phyloP scores from a whole-genome alignment of 768 basidiomycete genomes.

The Gloeostereum incarnatum region DNA sequence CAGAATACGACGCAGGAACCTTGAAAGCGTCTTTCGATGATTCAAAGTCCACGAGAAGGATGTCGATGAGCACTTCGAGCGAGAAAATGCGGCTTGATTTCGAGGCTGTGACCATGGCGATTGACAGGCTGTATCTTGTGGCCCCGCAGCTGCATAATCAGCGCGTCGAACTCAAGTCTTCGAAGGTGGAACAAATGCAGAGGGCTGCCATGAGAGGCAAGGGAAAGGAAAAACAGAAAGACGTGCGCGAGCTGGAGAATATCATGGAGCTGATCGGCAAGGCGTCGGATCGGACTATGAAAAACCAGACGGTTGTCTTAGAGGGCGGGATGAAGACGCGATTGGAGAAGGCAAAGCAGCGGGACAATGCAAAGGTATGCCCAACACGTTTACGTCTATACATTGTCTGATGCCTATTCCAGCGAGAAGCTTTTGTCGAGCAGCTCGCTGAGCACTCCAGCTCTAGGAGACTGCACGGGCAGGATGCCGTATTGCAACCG shows the following conservation, averaged over 20 bases:
- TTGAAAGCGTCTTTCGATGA: constrained; percentile 27
- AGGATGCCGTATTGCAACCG: constrained; percentile 59
- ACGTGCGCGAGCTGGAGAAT: constrained; percentile 52
- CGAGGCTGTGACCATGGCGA: constrained; percentile 78
- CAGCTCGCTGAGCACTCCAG: constrained; percentile 63
- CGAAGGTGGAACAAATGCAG: constrained; percentile 68
- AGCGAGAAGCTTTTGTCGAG: constrained; percentile 74
- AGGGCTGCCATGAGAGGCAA: constrained; percentile 46
- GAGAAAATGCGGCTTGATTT: constrained; percentile 86
- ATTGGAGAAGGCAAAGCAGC: constrained; percentile 44
- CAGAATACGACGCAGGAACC: constrained; percentile 44
- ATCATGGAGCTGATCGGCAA: constrained; percentile 64
- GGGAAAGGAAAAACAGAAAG: constrained; percentile 36
- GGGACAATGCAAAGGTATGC: constrained; percentile 57
- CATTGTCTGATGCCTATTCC: constrained; percentile 2
- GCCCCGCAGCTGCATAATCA: constrained; percentile 89
- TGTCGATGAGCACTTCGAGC: constrained; percentile 23
- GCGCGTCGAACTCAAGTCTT: constrained; percentile 77
- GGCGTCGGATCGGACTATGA: constrained; percentile 58
- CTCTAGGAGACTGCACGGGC: constrained; percentile 65
- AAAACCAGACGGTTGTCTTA: constrained; percentile 62
- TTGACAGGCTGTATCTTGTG: constrained; percentile 79
- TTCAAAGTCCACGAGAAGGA: constrained; percentile 18
- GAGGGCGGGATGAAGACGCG: constrained; percentile 49
- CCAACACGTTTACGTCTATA: constrained; percentile 1